Evolutionary conservation across 2,329 filamentous ascomycete species (phyloP).

Genomic region (Periconia sp.): DNA sequence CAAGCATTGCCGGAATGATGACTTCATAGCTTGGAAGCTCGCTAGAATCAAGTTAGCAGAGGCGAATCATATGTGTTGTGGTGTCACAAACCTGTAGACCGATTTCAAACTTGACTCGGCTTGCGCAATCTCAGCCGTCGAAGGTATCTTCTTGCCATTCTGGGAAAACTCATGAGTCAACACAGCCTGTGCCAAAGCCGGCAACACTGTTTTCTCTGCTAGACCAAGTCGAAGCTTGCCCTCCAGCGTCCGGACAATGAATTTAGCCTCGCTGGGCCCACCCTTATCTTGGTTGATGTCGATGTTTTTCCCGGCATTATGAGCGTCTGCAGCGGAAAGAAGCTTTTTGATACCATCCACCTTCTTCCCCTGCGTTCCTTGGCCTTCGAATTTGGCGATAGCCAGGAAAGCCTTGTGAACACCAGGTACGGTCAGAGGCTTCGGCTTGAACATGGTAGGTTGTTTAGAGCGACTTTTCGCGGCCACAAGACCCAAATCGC

Average conservation of each 20-base stretch:
- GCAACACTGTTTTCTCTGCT: slow-evolving; percentile 88
- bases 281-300: slow-evolving; percentile 93
- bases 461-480: slow-evolving; percentile 95
- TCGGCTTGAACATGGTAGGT: slow-evolving; percentile 97
- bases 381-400: slow-evolving; percentile 84
- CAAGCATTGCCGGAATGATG: slow-evolving; percentile 85
- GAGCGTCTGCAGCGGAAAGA: slow-evolving; percentile 82
- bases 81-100: slow-evolving; percentile 72
- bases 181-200: slow-evolving; percentile 85
- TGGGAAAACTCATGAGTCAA: slow-evolving; percentile 78
- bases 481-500: slow-evolving; percentile 89
- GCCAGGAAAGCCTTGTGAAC: slow-evolving; percentile 86
- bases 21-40: slow-evolving; percentile 94
- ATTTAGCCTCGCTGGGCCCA: slow-evolving; percentile 93
- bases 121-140: slow-evolving; percentile 74
- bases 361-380: slow-evolving; percentile 86
- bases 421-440: slow-evolving; percentile 79
- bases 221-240: slow-evolving; percentile 90
- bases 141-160: slow-evolving; percentile 70
- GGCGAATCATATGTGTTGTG: neutral
- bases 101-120: slow-evolving; percentile 86
- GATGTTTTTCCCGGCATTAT: slow-evolving; percentile 63
- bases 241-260: slow-evolving; percentile 86
- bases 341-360: slow-evolving; percentile 95
- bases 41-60: slow-evolving; percentile 54